Conservation (phyloP, 768 basidiomycete species). For the Multifurca ochricompacta region DNA sequence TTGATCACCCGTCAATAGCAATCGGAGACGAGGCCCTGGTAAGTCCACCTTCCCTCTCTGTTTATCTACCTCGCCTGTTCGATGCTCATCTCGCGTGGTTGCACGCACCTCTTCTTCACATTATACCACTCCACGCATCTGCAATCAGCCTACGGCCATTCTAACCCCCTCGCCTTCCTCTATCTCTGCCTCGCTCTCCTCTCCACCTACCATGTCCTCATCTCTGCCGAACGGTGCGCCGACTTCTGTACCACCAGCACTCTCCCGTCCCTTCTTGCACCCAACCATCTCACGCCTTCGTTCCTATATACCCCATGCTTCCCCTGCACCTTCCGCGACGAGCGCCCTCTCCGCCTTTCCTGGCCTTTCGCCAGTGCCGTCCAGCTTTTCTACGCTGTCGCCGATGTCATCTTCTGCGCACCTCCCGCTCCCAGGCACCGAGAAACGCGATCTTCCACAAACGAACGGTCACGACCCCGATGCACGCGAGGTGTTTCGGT, state of each 20-base stretch:
- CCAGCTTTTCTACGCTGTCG: slow-evolving; percentile 66
- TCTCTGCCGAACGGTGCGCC: slow-evolving; percentile 29
- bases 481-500: slow-evolving; percentile 60
- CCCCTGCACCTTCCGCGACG: slow-evolving; percentile 35
- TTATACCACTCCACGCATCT: not conserved
- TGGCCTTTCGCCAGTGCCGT: slow-evolving; percentile 46
- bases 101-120: slow-evolving; percentile 12
- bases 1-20: not conserved
- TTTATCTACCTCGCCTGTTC: slow-evolving; percentile 20
- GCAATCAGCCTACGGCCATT: slow-evolving; percentile 20
- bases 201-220: slow-evolving; percentile 36
- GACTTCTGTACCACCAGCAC: slow-evolving; percentile 25
- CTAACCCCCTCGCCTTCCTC: slow-evolving; percentile 31
- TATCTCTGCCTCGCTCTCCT: slow-evolving; percentile 26
- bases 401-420: slow-evolving; percentile 55
- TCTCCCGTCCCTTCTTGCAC: slow-evolving; percentile 55
- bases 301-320: slow-evolving; percentile 48
- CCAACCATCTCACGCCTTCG: slow-evolving; percentile 76
- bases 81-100: slow-evolving; percentile 27
- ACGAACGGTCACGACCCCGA: slow-evolving; percentile 21
- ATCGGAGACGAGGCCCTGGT: slow-evolving; percentile 24
- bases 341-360: slow-evolving; percentile 36
- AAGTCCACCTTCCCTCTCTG: slow-evolving; percentile 24
- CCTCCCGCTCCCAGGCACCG: slow-evolving; percentile 26
- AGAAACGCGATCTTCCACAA: slow-evolving; percentile 21